phyloP scores from a whole-genome alignment of 345 rosid species.

The Euphorbia pulcherrima region DNA sequence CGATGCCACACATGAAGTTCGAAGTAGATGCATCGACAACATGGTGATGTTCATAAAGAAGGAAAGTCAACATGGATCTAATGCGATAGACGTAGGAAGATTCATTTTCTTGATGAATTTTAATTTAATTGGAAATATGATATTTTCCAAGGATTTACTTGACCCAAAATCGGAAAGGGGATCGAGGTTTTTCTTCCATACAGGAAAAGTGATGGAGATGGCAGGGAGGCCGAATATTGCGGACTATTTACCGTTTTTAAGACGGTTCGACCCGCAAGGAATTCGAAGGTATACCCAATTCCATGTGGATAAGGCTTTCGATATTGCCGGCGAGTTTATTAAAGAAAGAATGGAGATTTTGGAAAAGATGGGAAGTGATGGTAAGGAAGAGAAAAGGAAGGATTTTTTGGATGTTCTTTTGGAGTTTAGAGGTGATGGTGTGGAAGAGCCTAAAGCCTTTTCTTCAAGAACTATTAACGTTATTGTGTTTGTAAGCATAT shows the following conservation, averaged over 20 bases:
- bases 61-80: constrained; percentile 39
- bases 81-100: constrained; percentile 50
- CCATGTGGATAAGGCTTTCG: constrained; percentile 58
- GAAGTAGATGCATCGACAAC: constrained; percentile 44
- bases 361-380: not conserved
- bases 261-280: constrained; percentile 69
- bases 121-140: constrained; percentile 63
- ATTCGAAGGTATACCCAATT: constrained; percentile 56
- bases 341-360: constrained; percentile 44
- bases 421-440: constrained; percentile 64
- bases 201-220: constrained; percentile 73
- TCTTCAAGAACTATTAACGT: constrained; percentile 59
- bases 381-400: constrained; percentile 31
- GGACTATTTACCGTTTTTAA: constrained; percentile 61
- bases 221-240: constrained; percentile 76
- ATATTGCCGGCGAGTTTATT: constrained; percentile 56
- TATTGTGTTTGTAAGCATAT: constrained; percentile 58
- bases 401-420: constrained; percentile 74
- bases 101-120: constrained; percentile 66
- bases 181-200: constrained; percentile 52
- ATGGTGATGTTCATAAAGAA: constrained; percentile 49
- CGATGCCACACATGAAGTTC: constrained; percentile 45
- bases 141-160: constrained; percentile 65
- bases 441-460: constrained; percentile 42
- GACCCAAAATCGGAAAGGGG: constrained; percentile 57